These are phyloP conservation scores for Sonneratia alba DNA, from an alignment of 345 rosid species.

Conservation along the genomic window DNA sequence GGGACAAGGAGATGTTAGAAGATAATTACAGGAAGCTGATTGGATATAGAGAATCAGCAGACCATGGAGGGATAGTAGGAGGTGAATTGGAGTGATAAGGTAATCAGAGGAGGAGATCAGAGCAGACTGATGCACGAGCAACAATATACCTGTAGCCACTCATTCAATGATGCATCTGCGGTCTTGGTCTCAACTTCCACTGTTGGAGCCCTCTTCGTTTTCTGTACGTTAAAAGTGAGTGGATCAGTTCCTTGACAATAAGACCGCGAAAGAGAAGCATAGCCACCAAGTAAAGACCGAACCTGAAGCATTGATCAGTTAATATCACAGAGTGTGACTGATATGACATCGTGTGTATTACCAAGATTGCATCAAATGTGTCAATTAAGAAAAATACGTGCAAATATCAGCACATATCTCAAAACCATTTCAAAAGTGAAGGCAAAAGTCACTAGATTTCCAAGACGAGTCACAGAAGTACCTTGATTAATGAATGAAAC, in stretches of 20 bases:
- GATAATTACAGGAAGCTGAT: background rate
- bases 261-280: background rate
- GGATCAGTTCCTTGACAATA: background rate
- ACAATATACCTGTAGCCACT: slow-evolving; percentile 75
- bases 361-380: background rate
- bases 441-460: background rate
- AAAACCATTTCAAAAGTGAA: background rate
- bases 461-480: background rate
- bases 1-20: background rate
- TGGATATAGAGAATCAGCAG: background rate
- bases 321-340: background rate
- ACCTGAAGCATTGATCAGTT: background rate
- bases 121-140: no score
- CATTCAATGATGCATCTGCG: slow-evolving; percentile 67
- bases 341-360: background rate
- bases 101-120: background rate
- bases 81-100: background rate
- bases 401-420: background rate
- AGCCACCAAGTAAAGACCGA: background rate
- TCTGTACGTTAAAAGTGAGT: slow-evolving; percentile 29
- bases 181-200: slow-evolving; percentile 78
- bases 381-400: background rate
- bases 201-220: slow-evolving; percentile 66
- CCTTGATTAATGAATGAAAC: background rate
- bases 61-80: background rate